Percentiles rank a stretch among this genome's conserved stretches.
These are phyloP conservation scores for Diplogelasinospora grovesii DNA, from an alignment of 495 filamentous ascomycete genomes.

Conservation along the genomic window DNA sequence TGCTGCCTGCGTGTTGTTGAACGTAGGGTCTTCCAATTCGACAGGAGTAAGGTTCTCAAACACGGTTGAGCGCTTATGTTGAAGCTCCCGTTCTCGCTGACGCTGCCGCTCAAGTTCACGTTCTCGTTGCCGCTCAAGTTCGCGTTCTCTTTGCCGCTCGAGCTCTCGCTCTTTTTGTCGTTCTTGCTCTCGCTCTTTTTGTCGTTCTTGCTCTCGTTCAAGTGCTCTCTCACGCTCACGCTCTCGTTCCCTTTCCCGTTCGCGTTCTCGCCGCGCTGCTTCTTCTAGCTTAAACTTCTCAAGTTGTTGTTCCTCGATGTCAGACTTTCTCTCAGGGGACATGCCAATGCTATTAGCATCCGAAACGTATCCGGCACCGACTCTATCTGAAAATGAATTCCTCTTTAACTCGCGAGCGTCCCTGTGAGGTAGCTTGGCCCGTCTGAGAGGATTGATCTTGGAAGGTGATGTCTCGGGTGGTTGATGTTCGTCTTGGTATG, in stretches of 20 bases:
- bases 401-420: constrained; percentile 20
- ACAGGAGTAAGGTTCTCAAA: constrained; percentile 22
- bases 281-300: constrained; percentile 23
- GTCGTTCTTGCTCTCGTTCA: constrained; percentile 15
- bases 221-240: constrained; percentile 13
- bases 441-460: constrained; percentile 17
- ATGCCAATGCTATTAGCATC: constrained; percentile 16
- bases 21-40: constrained; percentile 17
- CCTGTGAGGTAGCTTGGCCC: constrained; percentile 18
- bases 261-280: constrained; percentile 17
- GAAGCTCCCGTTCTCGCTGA: constrained; percentile 18
- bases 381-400: constrained; percentile 15
- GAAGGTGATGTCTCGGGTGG: constrained; percentile 22
- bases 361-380: constrained; percentile 12
- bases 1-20: constrained; percentile 26
- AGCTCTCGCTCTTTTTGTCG: constrained; percentile 13
- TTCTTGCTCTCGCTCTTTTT: constrained; percentile 17
- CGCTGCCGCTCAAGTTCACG: constrained; percentile 13
- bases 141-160: constrained; percentile 16
- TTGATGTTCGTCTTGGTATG: constrained; percentile 18
- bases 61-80: constrained; percentile 26
- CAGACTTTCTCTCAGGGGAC: constrained; percentile 21
- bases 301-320: constrained; percentile 15
- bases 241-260: constrained; percentile 15
- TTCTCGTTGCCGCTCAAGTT: constrained; percentile 14